A percentile compares a stretch with the other conserved stretches of the same genome.
phyloP scores from a whole-genome alignment of 495 filamentous ascomycete genomes.

The Sordaria brevicollis region DNA sequence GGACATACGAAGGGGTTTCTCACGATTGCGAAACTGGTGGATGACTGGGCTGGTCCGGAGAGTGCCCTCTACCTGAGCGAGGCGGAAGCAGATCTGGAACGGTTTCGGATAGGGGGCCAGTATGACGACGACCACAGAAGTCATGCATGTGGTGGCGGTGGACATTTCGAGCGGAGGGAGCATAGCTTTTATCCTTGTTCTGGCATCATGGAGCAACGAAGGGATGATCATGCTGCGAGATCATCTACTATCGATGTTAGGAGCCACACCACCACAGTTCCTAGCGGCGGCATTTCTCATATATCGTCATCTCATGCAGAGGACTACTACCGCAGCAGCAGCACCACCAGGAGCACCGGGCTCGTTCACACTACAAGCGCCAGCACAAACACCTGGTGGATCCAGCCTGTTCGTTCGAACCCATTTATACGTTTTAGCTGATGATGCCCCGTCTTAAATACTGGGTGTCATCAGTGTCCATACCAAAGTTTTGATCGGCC shows the following conservation, averaged over 20 bases:
- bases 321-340: background rate
- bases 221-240: background rate
- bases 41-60: constrained; percentile 40
- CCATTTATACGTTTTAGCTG: background rate
- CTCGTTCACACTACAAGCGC: too few relatives aligned
- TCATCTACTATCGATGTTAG: background rate
- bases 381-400: background rate
- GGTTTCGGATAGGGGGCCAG: constrained; percentile 21
- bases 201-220: constrained; percentile 11
- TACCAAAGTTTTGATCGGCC: background rate
- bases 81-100: constrained; percentile 43
- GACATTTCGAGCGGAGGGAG: background rate
- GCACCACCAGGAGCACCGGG: background rate
- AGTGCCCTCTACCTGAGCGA: constrained; percentile 36
- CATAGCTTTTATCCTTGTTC: constrained; percentile 15
- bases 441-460: background rate
- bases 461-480: background rate
- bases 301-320: background rate
- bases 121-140: background rate
- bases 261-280: background rate
- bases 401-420: background rate
- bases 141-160: background rate
- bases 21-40: constrained; percentile 38
- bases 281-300: background rate
- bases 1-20: constrained; percentile 44